Evolutionary conservation across 1,284 basidiomycete species (phyloP).

Genomic region (Xerocomus nothofagi): DNA sequence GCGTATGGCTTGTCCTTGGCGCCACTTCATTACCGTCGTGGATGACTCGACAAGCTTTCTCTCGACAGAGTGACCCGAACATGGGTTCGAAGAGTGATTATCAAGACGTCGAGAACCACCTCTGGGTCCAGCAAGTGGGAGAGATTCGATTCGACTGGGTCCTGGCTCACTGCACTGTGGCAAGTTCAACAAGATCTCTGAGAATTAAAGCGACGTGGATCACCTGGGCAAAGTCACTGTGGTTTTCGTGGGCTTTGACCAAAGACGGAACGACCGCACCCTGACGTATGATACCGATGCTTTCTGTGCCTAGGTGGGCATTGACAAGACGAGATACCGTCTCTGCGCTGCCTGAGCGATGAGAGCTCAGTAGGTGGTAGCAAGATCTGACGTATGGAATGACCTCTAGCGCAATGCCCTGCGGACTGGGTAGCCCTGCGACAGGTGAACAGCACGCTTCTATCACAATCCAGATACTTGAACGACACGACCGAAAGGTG

Average conservation of each 20-base stretch:
- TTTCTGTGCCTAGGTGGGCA: not conserved
- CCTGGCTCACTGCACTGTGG: slow-evolving; percentile 12
- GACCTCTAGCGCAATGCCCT: slow-evolving; percentile 10
- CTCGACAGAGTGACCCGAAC: not conserved
- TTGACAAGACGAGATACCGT: not conserved
- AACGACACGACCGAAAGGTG: slow-evolving; percentile 10
- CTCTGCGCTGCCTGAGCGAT: not conserved
- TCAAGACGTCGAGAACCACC: not conserved
- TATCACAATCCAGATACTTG: slow-evolving; percentile 6
- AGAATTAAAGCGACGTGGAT: not conserved
- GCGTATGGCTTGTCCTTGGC: not conserved
- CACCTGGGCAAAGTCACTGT: slow-evolving; percentile 10
- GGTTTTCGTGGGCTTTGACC: not conserved
- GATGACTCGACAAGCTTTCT: not conserved
- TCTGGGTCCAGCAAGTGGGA: not conserved
- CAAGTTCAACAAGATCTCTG: slow-evolving; percentile 7
- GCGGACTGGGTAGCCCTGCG: not conserved
- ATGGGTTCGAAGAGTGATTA: not conserved
- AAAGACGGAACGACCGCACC: not conserved
- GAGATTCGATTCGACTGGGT: slow-evolving; percentile 6
- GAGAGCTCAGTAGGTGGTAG: not conserved
- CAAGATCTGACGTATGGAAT: not conserved
- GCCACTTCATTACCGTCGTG: not conserved
- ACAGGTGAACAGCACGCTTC: slow-evolving; percentile 13
- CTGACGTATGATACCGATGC: not conserved